phyloP scores from a whole-genome alignment of 805 yeast species.

The Candida vaughaniae region DNA sequence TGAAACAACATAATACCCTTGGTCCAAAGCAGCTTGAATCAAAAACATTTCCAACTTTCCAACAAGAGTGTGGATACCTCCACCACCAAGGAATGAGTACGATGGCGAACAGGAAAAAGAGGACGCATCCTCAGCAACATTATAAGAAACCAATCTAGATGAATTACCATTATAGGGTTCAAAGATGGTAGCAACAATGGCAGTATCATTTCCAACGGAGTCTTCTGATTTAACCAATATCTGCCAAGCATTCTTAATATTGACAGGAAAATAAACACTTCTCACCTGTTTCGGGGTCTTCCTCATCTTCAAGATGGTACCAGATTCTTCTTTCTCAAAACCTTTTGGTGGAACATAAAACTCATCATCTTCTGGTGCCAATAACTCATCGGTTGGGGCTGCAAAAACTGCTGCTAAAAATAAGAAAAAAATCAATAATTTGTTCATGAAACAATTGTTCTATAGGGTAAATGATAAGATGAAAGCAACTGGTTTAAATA shows the following conservation, averaged over 20 bases:
- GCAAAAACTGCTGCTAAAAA: slow-evolving; percentile 7
- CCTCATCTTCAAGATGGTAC: slow-evolving; percentile 23
- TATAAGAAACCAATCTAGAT: slow-evolving; percentile 24
- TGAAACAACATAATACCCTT: slow-evolving; percentile 32
- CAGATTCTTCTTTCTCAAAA: slow-evolving; percentile 18
- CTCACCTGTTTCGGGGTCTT: slow-evolving; percentile 18
- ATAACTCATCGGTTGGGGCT: slow-evolving; percentile 8
- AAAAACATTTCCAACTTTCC: slow-evolving; percentile 18
- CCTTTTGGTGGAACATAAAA: slow-evolving; percentile 24
- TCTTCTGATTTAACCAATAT: slow-evolving; percentile 22
- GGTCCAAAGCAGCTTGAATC: slow-evolving; percentile 18
- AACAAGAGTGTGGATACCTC: slow-evolving; percentile 15
- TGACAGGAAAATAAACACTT: slow-evolving; percentile 18
- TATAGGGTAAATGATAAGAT: too few species aligned
- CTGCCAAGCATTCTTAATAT: slow-evolving; percentile 24
- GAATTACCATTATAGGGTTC: slow-evolving; percentile 28
- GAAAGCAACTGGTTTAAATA: too few species aligned
- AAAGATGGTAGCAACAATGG: slow-evolving; percentile 23
- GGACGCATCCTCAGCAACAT: slow-evolving; percentile 28
- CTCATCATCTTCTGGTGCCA: slow-evolving; percentile 19
- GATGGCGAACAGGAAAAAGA: slow-evolving; percentile 25
- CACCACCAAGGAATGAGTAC: slow-evolving; percentile 20
- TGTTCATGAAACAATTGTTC: too few species aligned
- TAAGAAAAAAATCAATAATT: slow-evolving; percentile 1
- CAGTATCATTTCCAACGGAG: slow-evolving; percentile 23